Evolutionary conservation across 2,329 filamentous ascomycete species (phyloP), one percentile per base, ranked within the genome.

Genomic region (Monilinia polystroma): DNA sequence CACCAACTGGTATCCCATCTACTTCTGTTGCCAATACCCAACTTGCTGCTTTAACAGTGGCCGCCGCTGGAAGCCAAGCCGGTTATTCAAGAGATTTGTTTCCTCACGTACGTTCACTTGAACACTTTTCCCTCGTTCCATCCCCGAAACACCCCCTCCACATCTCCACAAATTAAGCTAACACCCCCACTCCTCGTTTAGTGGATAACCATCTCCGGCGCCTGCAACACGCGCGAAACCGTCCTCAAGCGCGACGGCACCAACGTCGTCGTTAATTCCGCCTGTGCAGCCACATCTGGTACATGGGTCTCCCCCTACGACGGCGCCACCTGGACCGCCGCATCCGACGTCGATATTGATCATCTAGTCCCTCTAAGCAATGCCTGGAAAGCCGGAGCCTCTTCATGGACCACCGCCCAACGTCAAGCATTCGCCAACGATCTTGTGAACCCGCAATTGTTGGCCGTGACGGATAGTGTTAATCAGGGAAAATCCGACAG

Each of bases 351-450:
- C 1, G 90, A 94, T 72, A 94, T 95, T 68, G 92, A 95, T 76
- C 92, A 95, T 76, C 83, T 95, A 79, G 90, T 96, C 3, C 91
- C 92, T 0, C 77, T 96, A 68, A 88, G 89, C 75, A 92, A 93
- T 74, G 90, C 91, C 6, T 94, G 90, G 91, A 87, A 90, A 58
- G 53, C 88, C 55, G 91, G 91, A 26, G 91, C 91, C 16, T 82
- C 84, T 10, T 77, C 80, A 1, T 94, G 91, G 92, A 91, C 90
- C 0, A 88, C 88, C 0, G 79, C 82, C 26, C 82, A 84, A 73
- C 86, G 92, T 66, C 80, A 88, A 75, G 76, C 81, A 3, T 93
- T 93, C 74, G 92, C 92, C 71, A 95, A 92, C 77, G 92, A 95
- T 78, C 76, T 94, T 67, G 83, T 80, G 1, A 85, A 88, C 65